phyloP scores from a whole-genome alignment of 768 basidiomycete genomes.

The Hericium rajendrae region DNA sequence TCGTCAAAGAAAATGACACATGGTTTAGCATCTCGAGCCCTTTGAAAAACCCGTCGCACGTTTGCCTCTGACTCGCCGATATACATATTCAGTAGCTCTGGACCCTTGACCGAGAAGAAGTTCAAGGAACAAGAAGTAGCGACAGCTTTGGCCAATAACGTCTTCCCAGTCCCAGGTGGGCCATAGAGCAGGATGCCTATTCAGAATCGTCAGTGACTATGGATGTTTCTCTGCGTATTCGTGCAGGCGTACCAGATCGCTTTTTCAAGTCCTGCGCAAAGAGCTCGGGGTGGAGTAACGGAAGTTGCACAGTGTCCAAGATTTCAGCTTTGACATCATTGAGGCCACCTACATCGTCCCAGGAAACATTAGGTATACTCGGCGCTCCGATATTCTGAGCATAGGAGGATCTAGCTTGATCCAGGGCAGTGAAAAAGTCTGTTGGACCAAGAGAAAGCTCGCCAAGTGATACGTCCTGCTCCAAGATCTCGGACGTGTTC shows the following conservation, averaged over 20 bases:
- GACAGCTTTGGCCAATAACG: constrained; percentile 90
- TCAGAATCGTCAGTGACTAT: background rate
- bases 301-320: constrained; percentile 90
- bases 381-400: constrained; percentile 95
- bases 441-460: constrained; percentile 38
- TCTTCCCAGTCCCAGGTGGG: constrained; percentile 94
- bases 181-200: constrained; percentile 87
- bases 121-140: constrained; percentile 92
- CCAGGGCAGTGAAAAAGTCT: constrained; percentile 69
- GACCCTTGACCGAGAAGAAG: constrained; percentile 96
- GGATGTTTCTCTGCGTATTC: background rate
- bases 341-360: constrained; percentile 97
- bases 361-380: constrained; percentile 88
- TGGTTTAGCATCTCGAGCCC: constrained; percentile 83
- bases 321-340: constrained; percentile 85
- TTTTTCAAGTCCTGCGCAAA: constrained; percentile 91
- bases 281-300: constrained; percentile 81
- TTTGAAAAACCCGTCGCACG: constrained; percentile 85
- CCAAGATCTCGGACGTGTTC: constrained; percentile 16
- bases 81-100: constrained; percentile 95
- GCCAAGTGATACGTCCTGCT: constrained; percentile 24
- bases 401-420: constrained; percentile 65
- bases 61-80: constrained; percentile 98
- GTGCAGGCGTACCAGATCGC: constrained; percentile 62
- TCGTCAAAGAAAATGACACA: constrained; percentile 98